These are phyloP conservation scores for Leccinum fuscescens DNA, from an alignment of 1,284 basidiomycete genomes.

Conservation along the genomic window DNA sequence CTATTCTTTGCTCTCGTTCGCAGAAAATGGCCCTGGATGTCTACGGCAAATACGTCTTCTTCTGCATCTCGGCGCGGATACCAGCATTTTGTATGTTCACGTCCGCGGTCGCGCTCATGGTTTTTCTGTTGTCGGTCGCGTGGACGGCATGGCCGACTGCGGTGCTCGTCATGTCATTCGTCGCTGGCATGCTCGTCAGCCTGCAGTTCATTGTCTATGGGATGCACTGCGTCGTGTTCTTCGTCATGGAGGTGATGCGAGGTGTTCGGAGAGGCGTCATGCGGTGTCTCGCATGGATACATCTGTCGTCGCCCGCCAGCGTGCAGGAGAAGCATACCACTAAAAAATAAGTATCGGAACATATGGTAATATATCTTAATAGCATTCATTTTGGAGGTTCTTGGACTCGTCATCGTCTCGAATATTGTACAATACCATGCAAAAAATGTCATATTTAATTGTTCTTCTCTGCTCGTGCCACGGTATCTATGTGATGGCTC, in stretches of 20 bases:
- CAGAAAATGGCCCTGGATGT: slow-evolving; percentile 56
- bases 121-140: slow-evolving; percentile 58
- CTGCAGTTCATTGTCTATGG: slow-evolving; percentile 68
- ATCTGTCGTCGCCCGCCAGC: slow-evolving; percentile 5
- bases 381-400: slow-evolving; percentile 1
- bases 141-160: slow-evolving; percentile 60
- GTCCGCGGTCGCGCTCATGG: slow-evolving; percentile 52
- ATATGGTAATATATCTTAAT: background rate
- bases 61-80: slow-evolving; percentile 59
- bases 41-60: slow-evolving; percentile 61
- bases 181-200: slow-evolving; percentile 54
- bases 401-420: background rate
- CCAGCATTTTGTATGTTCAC: slow-evolving; percentile 57
- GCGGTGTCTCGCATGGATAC: slow-evolving; percentile 15
- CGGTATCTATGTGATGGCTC: background rate
- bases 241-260: slow-evolving; percentile 11
- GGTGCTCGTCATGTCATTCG: slow-evolving; percentile 54
- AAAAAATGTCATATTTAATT: background rate
- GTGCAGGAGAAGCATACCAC: slow-evolving; percentile 12
- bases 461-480: background rate
- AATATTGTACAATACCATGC: slow-evolving; percentile 11
- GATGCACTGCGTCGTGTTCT: slow-evolving; percentile 33
- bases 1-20: background rate
- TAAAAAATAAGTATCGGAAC: slow-evolving; percentile 2
- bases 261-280: slow-evolving; percentile 14